These are phyloP conservation scores for Quercus aquifolioides DNA, from an alignment of 306 rosid genomes.

Conservation along the genomic window DNA sequence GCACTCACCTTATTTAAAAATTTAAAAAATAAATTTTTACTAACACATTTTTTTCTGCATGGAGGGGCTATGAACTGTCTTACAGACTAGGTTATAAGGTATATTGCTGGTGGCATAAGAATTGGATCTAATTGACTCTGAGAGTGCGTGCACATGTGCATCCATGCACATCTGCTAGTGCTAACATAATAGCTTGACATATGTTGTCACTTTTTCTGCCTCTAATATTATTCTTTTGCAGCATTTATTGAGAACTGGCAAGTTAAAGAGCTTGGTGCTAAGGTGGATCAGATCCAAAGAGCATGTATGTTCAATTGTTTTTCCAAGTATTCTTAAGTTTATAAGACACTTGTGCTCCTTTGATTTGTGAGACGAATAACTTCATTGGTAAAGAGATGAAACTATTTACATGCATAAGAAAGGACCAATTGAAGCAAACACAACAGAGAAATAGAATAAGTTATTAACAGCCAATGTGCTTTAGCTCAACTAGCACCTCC, in stretches of 20 bases:
- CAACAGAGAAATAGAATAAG: not conserved
- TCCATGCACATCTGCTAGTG: not conserved
- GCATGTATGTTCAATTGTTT: conserved; percentile 59
- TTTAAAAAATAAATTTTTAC: no score
- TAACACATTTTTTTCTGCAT: not conserved
- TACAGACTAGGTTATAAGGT: not conserved
- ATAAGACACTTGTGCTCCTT: not conserved
- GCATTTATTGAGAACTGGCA: conserved; percentile 69
- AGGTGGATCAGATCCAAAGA: conserved; percentile 71
- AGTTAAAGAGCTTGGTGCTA: conserved; percentile 57
- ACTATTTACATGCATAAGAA: not conserved
- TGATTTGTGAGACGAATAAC: not conserved
- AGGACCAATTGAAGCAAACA: not conserved
- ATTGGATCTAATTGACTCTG: not conserved
- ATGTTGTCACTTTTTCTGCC: conserved; percentile 15
- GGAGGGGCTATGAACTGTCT: not conserved
- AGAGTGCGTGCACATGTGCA: not conserved
- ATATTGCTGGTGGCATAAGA: not conserved
- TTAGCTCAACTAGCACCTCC: no score
- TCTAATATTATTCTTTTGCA: conserved; percentile 36
- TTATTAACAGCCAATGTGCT: no score
- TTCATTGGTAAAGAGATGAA: not conserved
- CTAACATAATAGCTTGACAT: conserved; percentile 15
- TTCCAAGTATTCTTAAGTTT: not conserved
- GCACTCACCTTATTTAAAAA: no score